phyloP scores from a whole-genome alignment of 495 filamentous ascomycete species.

The Aspergillus coremiiformis region DNA sequence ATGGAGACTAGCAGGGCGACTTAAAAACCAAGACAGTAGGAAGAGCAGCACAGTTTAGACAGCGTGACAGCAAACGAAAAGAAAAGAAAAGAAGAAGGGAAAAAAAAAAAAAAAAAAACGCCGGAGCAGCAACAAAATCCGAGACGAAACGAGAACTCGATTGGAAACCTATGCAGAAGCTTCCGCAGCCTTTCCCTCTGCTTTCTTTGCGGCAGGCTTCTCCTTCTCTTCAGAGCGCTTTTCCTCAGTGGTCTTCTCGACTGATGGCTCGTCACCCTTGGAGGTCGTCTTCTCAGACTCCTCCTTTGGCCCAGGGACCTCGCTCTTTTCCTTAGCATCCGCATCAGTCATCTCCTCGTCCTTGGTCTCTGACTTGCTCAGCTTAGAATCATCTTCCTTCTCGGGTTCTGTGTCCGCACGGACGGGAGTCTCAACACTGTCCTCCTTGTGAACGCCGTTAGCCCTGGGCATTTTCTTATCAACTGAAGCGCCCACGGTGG shows the following conservation, averaged over 20 bases:
- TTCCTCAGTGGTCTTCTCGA: conserved; percentile 7
- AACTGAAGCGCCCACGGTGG: conserved; percentile 31
- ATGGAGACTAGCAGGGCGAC: neutral
- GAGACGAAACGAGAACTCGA: neutral
- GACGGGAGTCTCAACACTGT: conserved; percentile 29
- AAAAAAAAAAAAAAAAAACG: neutral
- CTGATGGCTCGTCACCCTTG: conserved; percentile 15
- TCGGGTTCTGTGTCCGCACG: conserved; percentile 41
- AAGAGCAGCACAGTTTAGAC: neutral
- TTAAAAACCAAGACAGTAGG: neutral
- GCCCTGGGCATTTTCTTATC: conserved; percentile 39
- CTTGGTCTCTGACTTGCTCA: conserved; percentile 31
- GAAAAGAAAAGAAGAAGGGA: too few species aligned
- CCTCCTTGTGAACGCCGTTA: conserved; percentile 48
- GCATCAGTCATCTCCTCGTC: conserved; percentile 36
- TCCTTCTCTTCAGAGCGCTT: conserved; percentile 16
- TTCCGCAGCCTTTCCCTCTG: conserved; percentile 17
- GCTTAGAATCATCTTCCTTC: conserved; percentile 37
- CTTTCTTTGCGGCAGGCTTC: conserved; percentile 12
- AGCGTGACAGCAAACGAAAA: too few species aligned
- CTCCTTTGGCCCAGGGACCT: conserved; percentile 20
- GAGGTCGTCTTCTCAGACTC: conserved; percentile 18
- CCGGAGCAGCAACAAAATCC: neutral
- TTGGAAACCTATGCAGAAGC: conserved; percentile 12
- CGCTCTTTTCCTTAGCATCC: conserved; percentile 21